Base-by-base conservation (phyloP, 306 rosid species). In the Begonia fuchsioides region DNA sequence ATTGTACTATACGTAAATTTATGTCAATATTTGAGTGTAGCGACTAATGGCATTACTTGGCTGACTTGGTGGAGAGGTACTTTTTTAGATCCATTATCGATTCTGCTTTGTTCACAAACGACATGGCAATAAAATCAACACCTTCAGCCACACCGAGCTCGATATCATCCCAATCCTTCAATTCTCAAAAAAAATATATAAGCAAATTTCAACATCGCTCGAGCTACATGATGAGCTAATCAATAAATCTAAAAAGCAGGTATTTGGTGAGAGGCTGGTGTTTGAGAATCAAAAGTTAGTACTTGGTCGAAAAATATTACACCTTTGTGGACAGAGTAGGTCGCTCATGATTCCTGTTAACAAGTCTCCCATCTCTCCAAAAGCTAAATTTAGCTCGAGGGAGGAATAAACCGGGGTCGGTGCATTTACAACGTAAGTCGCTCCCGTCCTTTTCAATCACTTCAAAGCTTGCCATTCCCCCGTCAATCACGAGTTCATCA, bases 361-460 rank as follows among this genome's bases (percentile, higher is more conserved):
- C 96, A 56, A 83, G 83, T 72, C 69, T 77, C 59, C 88, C 94
- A 59, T 80, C 81, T 68, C 96, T 77, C 93, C 96, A 77, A 61
- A 73, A 73, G 78, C 94, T 83, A 56, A 76, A 69, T 62, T 83
- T 87, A 50, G 96, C 94, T 62, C 79, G 69, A 47, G 93, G 96
- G 9, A 83, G 69, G 61, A 87, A 77, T 55, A 78, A 72, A 56
- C 96, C 96, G 13, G 85, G 78, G 60, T 83, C 93, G 14, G 75
- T 83, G 68, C 96, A 87, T 70, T 60, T 73, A 55, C 93, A 80
- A 13, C 55, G 80, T 57, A 87, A 65, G 64, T 80, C 93, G 50
- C 62, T 65, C 55, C 77, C 94, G 26, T 56, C 63, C 67, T 68
- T 87, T 63, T 80, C 93, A 43, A 65, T 48, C 47, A 87, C 86